These are phyloP conservation scores for Microthlaspi erraticum DNA, from an alignment of 345 rosid species.

Conservation along the genomic window DNA sequence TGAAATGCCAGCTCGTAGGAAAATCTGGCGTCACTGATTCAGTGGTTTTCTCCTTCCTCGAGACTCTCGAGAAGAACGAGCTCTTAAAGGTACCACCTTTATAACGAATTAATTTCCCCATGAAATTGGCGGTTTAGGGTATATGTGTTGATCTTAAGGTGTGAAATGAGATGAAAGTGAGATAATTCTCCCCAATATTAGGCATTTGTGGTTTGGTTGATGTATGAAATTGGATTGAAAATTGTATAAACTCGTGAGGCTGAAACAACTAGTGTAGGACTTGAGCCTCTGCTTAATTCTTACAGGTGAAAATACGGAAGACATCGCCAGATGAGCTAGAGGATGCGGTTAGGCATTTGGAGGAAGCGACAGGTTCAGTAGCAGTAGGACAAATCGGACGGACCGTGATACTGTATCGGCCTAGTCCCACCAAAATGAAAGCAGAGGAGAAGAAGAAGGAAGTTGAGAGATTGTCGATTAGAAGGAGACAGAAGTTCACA, in stretches of 20 bases:
- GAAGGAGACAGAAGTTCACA: conserved; percentile 38
- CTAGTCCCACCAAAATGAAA: conserved; percentile 79
- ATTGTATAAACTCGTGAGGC: no score
- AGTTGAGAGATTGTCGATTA: conserved; percentile 52
- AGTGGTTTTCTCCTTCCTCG: conserved; percentile 65
- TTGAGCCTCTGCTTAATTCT: conserved; percentile 1
- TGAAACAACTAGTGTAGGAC: background rate
- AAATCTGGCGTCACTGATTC: conserved; percentile 82
- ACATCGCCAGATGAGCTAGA: conserved; percentile 87
- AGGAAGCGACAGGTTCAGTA: conserved; percentile 76
- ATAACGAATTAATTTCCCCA: background rate
- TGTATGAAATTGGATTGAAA: background rate
- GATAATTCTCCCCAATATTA: background rate
- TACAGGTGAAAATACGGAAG: conserved; percentile 75
- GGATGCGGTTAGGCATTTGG: conserved; percentile 68
- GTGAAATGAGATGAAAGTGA: background rate
- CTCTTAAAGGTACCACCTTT: conserved; percentile 66
- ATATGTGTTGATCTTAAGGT: background rate
- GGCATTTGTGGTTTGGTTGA: conserved; percentile 11
- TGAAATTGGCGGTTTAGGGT: background rate
- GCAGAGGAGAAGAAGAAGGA: conserved; percentile 75
- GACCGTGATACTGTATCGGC: conserved; percentile 83
- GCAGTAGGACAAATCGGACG: conserved; percentile 82
- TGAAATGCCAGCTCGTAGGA: conserved; percentile 77
- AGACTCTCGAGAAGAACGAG: conserved; percentile 83